Evolutionary conservation across 179 eudicot genomes (phyloP), one percentile per base, ranked within the genome.

Genomic region (Drosera spatulata): DNA sequence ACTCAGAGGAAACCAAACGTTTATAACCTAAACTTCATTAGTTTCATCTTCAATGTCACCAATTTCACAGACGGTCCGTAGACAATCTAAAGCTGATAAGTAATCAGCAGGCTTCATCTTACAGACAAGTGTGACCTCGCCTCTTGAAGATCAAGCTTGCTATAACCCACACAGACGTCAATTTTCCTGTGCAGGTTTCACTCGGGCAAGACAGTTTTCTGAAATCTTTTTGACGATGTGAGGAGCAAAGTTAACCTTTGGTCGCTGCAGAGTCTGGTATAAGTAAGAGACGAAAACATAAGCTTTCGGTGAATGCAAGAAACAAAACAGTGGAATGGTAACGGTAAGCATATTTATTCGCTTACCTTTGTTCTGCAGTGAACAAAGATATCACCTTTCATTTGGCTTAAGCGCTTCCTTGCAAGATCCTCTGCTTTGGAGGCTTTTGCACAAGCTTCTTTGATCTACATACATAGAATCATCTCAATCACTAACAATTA

Each of bases 281-380:
- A 54, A 60, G 12, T 64, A 56, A 49, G 48, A 42, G 60, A 56
- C n/a, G n/a, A 42, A 13, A 39, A 41, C 10, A 40, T 67, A 6
- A 64, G 50, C 3, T 48, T 12, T n/a, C n/a, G n/a, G 37, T 52
- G 7, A 53, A 10, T 5, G 8, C 6, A 61, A 39, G 46, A 61
- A 39, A 39, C 49, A 10, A 14, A 6, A 39, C 41, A 15, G 3
- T 39, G 12, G 41, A 50, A 62, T 33, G 44, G 39, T 3, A 3
- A 0, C 10, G 15, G 5, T 5, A 11, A 55, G n/a, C n/a, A n/a
- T n/a, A n/a, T n/a, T n/a, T 49, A 7, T 10, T 5, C 8, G 15
- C 56, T 38, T 76, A 85, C 90, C 71, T 64, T 80, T 61, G 58
- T 80, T 74, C 90, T 71, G 75, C 83, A 79, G 58, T 88, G 90